Percentiles rank a stretch among this genome's conserved stretches.
Evolutionary conservation across 371 early-diverging fungal genomes (phyloP).

Genomic region (Massospora cicadina): DNA sequence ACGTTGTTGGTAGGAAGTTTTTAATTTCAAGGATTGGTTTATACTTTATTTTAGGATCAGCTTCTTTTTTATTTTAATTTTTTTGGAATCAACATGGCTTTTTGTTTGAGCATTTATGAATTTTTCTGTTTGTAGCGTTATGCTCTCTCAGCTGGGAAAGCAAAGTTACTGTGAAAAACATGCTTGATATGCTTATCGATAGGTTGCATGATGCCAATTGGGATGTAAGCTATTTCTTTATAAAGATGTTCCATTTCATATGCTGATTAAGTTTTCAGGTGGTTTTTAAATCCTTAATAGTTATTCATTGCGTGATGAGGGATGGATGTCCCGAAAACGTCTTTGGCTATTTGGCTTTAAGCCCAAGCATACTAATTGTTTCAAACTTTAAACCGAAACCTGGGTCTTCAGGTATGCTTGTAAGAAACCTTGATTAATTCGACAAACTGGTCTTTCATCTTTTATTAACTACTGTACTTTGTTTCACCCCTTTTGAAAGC

Average conservation of each 20-base stretch:
- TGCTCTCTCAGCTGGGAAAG: conserved; percentile 3
- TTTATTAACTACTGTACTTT: no score
- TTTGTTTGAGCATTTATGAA: no score
- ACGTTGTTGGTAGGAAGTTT: background rate
- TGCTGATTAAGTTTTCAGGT: conserved; percentile 1
- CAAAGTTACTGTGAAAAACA: conserved; percentile 8
- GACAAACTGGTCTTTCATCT: no score
- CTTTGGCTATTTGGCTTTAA: background rate
- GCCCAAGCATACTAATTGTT: background rate
- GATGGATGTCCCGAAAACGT: conserved; percentile 6
- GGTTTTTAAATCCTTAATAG: conserved; percentile 6
- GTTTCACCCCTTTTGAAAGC: no score
- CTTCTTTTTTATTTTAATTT: no score
- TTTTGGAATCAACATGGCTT: no score
- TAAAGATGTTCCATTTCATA: no score
- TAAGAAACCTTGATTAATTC: no score
- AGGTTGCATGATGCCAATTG: conserved; percentile 1
- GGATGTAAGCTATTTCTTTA: conserved; percentile 9
- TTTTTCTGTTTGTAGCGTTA: background rate
- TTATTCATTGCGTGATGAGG: conserved; percentile 5
- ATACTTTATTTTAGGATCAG: no score
- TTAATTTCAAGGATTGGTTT: no score
- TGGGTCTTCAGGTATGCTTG: background rate
- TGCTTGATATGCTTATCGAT: conserved; percentile 8
- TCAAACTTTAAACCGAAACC: background rate